Conservation (phyloP, 108 stramenopile species). For the Mediolabrus comicus region DNA sequence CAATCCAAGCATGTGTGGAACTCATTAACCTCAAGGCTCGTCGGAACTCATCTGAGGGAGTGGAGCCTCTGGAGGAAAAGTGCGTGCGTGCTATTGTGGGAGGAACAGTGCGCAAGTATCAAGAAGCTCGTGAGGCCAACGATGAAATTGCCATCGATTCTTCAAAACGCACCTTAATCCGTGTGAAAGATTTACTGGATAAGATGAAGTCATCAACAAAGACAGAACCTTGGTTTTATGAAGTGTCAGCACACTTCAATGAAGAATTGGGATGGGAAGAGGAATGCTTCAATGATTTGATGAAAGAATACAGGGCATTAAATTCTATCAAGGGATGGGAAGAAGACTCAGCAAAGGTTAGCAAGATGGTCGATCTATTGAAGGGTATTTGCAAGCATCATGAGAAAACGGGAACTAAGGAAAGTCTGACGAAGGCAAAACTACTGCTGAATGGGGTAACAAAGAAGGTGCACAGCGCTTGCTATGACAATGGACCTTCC, state of each 20-base stretch:
- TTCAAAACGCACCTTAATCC: slow-evolving; percentile 57
- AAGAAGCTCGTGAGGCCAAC: slow-evolving; percentile 14
- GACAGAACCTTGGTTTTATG: slow-evolving; percentile 75
- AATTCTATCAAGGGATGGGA: slow-evolving; percentile 66
- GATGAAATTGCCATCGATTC: slow-evolving; percentile 54
- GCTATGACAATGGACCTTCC: slow-evolving; percentile 29
- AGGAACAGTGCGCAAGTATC: slow-evolving; percentile 50
- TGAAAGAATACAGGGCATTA: slow-evolving; percentile 80
- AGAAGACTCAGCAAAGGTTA: slow-evolving; percentile 52
- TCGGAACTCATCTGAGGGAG: slow-evolving; percentile 44
- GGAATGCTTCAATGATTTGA: slow-evolving; percentile 70
- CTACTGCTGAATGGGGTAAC: slow-evolving; percentile 61
- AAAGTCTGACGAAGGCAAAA: slow-evolving; percentile 60
- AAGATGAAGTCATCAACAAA: slow-evolving; percentile 43
- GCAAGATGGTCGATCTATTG: slow-evolving; percentile 51
- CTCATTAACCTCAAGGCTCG: slow-evolving; percentile 60
- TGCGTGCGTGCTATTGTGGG: slow-evolving; percentile 76
- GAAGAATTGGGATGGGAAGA: slow-evolving; percentile 63
- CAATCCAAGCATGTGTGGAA: slow-evolving; percentile 75
- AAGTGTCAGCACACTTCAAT: slow-evolving; percentile 61
- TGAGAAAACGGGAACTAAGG: slow-evolving; percentile 31
- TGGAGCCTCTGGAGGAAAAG: slow-evolving; percentile 74
- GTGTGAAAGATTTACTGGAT: slow-evolving; percentile 65
- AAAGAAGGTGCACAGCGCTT: slow-evolving; percentile 56
- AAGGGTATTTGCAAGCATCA: slow-evolving; percentile 61